Conservation (phyloP, 1,284 basidiomycete species). For the Puccinia novopanici region DNA sequence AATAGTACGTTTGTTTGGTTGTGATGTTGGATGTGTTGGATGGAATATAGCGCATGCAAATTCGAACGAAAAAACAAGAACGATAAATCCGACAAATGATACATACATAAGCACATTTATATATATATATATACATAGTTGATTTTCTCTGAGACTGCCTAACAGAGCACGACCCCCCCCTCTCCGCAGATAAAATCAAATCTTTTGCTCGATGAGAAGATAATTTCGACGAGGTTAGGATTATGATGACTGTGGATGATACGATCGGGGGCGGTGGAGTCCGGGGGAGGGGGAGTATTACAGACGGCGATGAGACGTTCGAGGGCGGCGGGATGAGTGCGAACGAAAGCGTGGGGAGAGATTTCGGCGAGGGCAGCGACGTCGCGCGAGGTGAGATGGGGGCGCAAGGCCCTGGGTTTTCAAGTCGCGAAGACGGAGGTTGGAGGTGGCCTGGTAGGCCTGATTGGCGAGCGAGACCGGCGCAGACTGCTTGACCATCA, state of each 20-base stretch:
- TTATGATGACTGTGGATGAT: constrained; percentile 3
- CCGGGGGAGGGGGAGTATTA: background rate
- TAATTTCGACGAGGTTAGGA: constrained; percentile 1
- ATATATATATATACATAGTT: background rate
- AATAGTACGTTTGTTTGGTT: too few species aligned
- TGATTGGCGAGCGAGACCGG: constrained; percentile 10
- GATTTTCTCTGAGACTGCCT: background rate
- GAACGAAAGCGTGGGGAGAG: constrained; percentile 41
- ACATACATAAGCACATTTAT: background rate
- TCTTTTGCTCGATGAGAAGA: constrained; percentile 11
- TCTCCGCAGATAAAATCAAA: too few species aligned
- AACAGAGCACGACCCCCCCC: too few species aligned
- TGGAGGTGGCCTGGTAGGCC: constrained; percentile 32
- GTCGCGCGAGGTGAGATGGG: constrained; percentile 38
- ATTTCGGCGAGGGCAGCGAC: constrained; percentile 39
- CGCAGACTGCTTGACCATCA: background rate
- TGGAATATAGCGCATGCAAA: too few species aligned
- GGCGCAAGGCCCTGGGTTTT: constrained; percentile 41
- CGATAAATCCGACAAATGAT: too few species aligned
- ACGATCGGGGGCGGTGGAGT: background rate
- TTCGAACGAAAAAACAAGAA: too few species aligned
- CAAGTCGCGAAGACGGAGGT: constrained; percentile 32
- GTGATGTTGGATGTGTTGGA: too few species aligned
- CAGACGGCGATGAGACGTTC: constrained; percentile 31
- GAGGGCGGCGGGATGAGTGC: constrained; percentile 41